Evolutionary conservation across 1,284 basidiomycete species (phyloP), one percentile per base, ranked within the genome.

Genomic region (Trichosporon sp.): DNA sequence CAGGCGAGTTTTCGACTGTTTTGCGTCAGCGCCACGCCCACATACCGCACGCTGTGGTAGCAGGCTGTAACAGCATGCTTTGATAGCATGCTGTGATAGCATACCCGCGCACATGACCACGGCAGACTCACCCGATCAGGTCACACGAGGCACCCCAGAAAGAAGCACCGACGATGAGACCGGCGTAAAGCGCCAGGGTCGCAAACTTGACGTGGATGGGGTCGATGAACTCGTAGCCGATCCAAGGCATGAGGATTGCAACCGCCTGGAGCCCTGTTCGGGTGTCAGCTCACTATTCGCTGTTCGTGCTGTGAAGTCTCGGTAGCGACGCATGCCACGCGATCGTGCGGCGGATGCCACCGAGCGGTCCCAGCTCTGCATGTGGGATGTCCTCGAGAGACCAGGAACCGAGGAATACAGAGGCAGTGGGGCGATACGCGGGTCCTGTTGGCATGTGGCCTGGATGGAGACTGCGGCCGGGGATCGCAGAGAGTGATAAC

Each of bases 81-180:
- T n/a, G n/a, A n/a, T n/a, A n/a, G 34, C 7, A 6, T 21, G 13
- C 44, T 19, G 34, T 13, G 34, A 36, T 36, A 36, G 13, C 34
- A 11, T 56, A 10, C 23, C 21, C n/a, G 31, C 23, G 46, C 14
- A 16, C 10, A 40, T 16, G 8, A 10, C 21, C 3, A n/a, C n/a
- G n/a, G 14, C 13, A 32, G 4, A 68, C 70, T 64, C 66, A 71
- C 70, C 81, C 81, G 34, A 81, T 73, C 19, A 82, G 70, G 59
- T 82, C 81, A 0, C 76, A 73, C 33, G 74, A 73, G 59, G 74
- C 67, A 1, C 81, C 80, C 86, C 86, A 88, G 37, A 81, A 81
- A 2, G 81, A 81, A 11, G 87, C 86, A 29, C 87, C 86, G 13
- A 85, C 69, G 25, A 87, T 83, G 27, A 87, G 77, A 21, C 87